Base-by-base conservation (phyloP, 163 green algal species). In the Botryococcus braunii region DNA sequence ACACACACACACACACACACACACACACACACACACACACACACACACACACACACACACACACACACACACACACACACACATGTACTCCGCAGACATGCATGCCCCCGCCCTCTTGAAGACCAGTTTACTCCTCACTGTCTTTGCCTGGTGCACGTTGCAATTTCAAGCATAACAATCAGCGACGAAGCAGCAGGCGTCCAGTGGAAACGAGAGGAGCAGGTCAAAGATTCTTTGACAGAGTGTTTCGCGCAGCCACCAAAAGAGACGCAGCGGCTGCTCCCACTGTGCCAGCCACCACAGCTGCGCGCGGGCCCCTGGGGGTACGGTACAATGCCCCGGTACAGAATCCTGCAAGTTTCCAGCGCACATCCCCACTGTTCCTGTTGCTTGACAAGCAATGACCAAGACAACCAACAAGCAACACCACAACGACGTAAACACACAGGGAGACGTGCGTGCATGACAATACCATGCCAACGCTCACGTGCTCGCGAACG, bases 251-350 rank as follows among this genome's bases (percentile, higher is more conserved):
- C 9, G 79, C 80, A 1, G 62, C 76, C 17, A 87, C 72, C 34
- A 96, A 78, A 4, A 68, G 64, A 4, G 47, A 55, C 0, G 76
- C 86, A 40, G 62, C 87, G 3, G 74, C 62, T 29, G 74, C 68
- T 36, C 90, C 90, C 43, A 95, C 72, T 11, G 65, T 75, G 0
- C 77, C 86, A 32, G 89, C 89, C 38, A 91, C 83, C 2, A 55
- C 79, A 27, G 88, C 86, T 64, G 87, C 75, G 11, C 83, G 75
- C 6, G 86, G 88, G 0, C 90, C 90, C 6, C 89, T 76, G 13
- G 87, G 75, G 0, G 86, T 86, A 35, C 89, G 79, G 79, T 89
- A 96, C 0, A 96, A 50, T 0, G 83, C 79, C 0, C 89, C 90
- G 29, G 88, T 87, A 0, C 71, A 29, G 47, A 87, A 85, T 29